phyloP scores from a whole-genome alignment of 495 filamentous ascomycete genomes.

The Podospora didyma region DNA sequence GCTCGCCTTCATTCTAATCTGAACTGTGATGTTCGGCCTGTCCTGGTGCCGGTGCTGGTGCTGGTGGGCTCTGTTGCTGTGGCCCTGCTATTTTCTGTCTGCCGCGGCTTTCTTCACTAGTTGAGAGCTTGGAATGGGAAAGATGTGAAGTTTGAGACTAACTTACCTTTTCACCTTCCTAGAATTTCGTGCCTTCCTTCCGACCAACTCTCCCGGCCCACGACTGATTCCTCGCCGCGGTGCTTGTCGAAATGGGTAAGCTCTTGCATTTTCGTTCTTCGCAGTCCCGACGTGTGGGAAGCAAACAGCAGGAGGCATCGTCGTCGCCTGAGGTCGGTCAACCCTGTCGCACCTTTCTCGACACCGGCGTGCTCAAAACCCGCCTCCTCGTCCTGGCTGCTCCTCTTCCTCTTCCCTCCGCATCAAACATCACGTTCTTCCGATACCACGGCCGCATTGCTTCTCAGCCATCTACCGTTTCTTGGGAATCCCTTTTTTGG shows the following conservation, averaged over 20 bases:
- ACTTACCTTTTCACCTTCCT: slow-evolving; percentile 12
- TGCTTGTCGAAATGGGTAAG: slow-evolving; percentile 46
- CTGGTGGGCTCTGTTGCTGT: no score
- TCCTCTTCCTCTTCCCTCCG: slow-evolving; percentile 7
- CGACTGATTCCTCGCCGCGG: slow-evolving; percentile 10
- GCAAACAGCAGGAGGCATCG: slow-evolving; percentile 26
- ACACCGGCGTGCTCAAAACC: slow-evolving; percentile 9
- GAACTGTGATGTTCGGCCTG: not conserved
- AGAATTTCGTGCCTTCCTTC: slow-evolving; percentile 28
- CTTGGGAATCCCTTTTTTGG: slow-evolving; percentile 32
- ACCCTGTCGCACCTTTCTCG: slow-evolving; percentile 20
- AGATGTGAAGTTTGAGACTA: slow-evolving; percentile 11
- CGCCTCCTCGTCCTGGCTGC: slow-evolving; percentile 2
- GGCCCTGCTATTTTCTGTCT: not conserved
- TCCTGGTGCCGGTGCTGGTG: no score
- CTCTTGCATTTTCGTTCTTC: slow-evolving; percentile 30
- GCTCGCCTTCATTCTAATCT: not conserved
- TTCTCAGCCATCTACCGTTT: slow-evolving; percentile 30
- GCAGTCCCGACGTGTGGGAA: slow-evolving; percentile 23
- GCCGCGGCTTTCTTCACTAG: not conserved
- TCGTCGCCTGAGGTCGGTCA: slow-evolving; percentile 10
- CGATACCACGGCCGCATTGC: slow-evolving; percentile 17
- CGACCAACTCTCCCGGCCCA: slow-evolving; percentile 7
- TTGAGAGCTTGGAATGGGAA: not conserved
- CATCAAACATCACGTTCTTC: slow-evolving; percentile 15